Conservation (phyloP, 257 asterid genomes). For the Gynochthodes officinalis region DNA sequence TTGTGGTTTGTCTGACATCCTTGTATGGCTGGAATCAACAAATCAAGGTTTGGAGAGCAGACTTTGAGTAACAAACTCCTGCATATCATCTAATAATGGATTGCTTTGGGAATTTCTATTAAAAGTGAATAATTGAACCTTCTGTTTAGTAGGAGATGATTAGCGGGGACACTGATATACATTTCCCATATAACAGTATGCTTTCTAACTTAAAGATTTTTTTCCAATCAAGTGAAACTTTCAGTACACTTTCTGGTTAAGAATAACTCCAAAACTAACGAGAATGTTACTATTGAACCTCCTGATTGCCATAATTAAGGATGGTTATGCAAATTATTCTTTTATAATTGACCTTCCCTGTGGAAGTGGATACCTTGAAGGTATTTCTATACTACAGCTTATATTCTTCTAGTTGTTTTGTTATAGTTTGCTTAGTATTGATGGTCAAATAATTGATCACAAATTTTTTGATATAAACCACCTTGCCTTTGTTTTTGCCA, state of each 20-base stretch:
- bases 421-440: not conserved
- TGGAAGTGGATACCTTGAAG: not conserved
- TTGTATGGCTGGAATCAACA: not conserved
- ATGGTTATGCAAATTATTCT: not conserved
- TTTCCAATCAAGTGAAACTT: not conserved
- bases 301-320: not conserved
- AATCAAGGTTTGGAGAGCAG: not conserved
- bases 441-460: not conserved
- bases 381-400: not conserved
- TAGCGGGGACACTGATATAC: not conserved
- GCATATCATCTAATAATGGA: not conserved
- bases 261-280: not conserved
- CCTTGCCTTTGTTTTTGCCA: not conserved
- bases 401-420: not conserved
- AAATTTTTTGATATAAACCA: not conserved
- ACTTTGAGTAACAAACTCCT: not conserved
- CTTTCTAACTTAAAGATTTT: not conserved
- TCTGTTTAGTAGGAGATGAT: not conserved
- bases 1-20: slow-evolving; percentile 3
- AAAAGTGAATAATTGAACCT: too few species aligned
- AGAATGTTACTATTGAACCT: not conserved
- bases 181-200: not conserved
- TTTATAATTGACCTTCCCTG: not conserved
- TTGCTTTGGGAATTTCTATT: too few species aligned
- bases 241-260: not conserved